Evolutionary conservation across 225 moss, liverwort and hornwort species (phyloP).

Genomic region (Pleurozium schreberi): DNA sequence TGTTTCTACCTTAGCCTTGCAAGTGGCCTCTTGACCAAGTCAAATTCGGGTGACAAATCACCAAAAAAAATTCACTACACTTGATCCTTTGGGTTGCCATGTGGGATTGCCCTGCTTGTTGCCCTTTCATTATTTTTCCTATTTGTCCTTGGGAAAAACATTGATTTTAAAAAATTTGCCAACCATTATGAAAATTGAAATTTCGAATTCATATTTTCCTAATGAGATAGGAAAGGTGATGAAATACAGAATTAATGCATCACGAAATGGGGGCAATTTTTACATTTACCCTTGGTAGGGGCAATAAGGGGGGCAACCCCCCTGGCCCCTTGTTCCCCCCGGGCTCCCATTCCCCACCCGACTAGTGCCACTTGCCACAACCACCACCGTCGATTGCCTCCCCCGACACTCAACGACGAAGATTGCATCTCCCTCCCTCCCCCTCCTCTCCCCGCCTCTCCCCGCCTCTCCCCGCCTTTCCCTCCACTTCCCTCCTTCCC

Average conservation of each 20-base stretch:
- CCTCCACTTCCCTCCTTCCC: not conserved
- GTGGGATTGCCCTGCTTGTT: not conserved
- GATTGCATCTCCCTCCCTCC: not conserved
- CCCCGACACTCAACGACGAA: not conserved
- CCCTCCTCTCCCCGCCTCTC: not conserved
- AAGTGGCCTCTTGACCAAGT: fast-evolving
- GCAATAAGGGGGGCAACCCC: not conserved
- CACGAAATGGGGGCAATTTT: too few relatives aligned
- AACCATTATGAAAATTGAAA: too few relatives aligned
- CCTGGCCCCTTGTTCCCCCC: not conserved
- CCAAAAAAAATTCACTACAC: not conserved
- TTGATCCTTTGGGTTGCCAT: too few relatives aligned
- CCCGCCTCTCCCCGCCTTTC: too few relatives aligned
- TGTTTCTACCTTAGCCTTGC: not conserved
- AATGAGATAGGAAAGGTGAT: too few relatives aligned
- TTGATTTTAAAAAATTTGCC: too few relatives aligned
- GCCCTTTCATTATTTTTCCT: too few relatives aligned
- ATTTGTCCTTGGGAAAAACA: too few relatives aligned
- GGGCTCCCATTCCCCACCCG: not conserved
- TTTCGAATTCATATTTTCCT: too few relatives aligned
- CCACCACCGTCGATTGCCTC: not conserved
- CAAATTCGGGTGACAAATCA: fast-evolving
- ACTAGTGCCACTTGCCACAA: not conserved
- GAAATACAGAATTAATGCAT: too few relatives aligned
- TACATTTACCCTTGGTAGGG: not conserved